These are phyloP conservation scores for Citrus cavaleriei DNA, from an alignment of 345 rosid species.

Conservation along the genomic window DNA sequence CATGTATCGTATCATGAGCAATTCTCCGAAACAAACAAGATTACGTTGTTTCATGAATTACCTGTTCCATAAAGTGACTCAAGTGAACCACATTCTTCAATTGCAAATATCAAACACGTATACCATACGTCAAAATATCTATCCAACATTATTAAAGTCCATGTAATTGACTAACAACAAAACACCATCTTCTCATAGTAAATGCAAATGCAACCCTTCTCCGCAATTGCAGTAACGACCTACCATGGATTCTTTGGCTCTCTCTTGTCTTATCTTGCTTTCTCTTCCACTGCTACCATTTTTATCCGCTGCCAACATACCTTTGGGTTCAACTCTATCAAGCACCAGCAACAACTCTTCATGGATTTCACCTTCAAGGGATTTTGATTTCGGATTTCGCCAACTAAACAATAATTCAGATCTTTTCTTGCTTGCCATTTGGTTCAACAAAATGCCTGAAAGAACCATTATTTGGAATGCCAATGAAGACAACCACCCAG, in stretches of 20 bases:
- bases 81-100: no score
- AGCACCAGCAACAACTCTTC: slow-evolving; percentile 8
- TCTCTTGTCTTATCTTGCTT: slow-evolving; percentile 1
- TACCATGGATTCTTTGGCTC: neutral
- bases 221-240: neutral
- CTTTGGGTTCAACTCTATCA: slow-evolving; percentile 3
- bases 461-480: slow-evolving; percentile 30
- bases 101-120: no score
- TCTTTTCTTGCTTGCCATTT: slow-evolving; percentile 28
- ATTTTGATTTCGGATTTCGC: slow-evolving; percentile 27
- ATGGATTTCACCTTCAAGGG: slow-evolving; percentile 17
- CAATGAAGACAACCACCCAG: slow-evolving; percentile 8
- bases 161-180: no score
- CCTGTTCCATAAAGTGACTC: no score
- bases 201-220: no score
- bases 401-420: slow-evolving; percentile 10
- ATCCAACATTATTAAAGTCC: no score
- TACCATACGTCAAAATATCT: no score
- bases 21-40: no score
- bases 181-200: no score
- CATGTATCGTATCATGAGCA: no score
- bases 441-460: slow-evolving; percentile 30
- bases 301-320: slow-evolving; percentile 10
- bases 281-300: neutral
- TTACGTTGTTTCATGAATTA: no score